These are phyloP conservation scores for Usnea hakonensis DNA, from an alignment of 495 filamentous ascomycete species.

Conservation along the genomic window DNA sequence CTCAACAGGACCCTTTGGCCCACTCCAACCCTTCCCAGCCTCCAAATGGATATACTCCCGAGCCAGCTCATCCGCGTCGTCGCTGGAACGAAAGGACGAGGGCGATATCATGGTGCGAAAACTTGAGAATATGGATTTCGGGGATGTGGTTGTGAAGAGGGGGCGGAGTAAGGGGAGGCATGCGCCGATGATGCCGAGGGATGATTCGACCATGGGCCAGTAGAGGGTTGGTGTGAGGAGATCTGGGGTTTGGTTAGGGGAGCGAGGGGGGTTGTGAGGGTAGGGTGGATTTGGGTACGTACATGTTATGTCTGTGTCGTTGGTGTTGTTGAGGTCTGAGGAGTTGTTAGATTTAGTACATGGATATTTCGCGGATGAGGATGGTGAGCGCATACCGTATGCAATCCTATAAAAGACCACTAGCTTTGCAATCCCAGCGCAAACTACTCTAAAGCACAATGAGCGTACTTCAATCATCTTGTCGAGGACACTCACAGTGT, in stretches of 20 bases:
- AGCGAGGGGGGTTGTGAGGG: not conserved
- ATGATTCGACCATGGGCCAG: not conserved
- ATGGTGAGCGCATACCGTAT: not conserved
- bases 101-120: not conserved
- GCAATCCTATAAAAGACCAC: not conserved
- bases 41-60: no score
- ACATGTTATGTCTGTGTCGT: not conserved
- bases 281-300: not conserved
- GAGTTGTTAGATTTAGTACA: not conserved
- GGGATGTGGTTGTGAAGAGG: not conserved
- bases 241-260: not conserved
- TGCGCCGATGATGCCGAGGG: not conserved
- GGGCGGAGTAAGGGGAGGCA: constrained; percentile 1
- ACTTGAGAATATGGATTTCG: not conserved
- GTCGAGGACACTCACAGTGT: not conserved
- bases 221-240: not conserved
- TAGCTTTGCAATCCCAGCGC: not conserved
- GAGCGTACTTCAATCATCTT: no score
- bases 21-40: no score
- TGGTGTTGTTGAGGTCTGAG: not conserved
- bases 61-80: not conserved
- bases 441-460: not conserved
- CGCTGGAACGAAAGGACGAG: not conserved
- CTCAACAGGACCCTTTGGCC: no score
- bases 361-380: not conserved